Conservation (phyloP, 768 basidiomycete species). For the Daedaleopsis sinensis region DNA sequence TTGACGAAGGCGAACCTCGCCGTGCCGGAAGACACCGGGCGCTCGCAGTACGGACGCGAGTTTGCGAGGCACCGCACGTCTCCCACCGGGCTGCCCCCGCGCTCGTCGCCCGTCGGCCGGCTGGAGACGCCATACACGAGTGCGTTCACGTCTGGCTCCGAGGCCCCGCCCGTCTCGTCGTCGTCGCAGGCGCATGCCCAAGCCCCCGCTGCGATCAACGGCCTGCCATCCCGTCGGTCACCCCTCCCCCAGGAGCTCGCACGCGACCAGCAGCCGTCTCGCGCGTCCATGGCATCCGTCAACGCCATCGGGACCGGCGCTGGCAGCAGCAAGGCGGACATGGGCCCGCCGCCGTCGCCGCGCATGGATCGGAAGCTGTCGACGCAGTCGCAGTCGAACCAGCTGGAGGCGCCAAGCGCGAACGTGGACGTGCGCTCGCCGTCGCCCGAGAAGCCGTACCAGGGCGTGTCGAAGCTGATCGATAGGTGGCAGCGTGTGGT, state of each 20-base stretch:
- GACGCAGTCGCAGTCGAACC: slow-evolving; percentile 2
- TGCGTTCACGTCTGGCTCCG: slow-evolving; percentile 18
- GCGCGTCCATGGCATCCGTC: not conserved
- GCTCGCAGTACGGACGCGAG: slow-evolving; percentile 16
- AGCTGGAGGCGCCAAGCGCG: not conserved
- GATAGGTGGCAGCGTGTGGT: slow-evolving; percentile 89
- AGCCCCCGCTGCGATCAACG: slow-evolving; percentile 10
- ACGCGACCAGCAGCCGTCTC: slow-evolving; percentile 18
- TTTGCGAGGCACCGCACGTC: slow-evolving; percentile 12
- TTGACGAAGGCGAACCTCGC: slow-evolving; percentile 22
- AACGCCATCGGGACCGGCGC: too few species aligned
- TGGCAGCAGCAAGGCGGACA: not conserved
- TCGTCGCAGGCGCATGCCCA: slow-evolving; percentile 14
- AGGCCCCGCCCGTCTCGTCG: slow-evolving; percentile 11
- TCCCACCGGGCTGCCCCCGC: slow-evolving; percentile 25
- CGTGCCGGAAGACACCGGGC: slow-evolving; percentile 21
- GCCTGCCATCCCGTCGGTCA: slow-evolving; percentile 23
- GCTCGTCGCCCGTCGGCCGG: slow-evolving; percentile 27
- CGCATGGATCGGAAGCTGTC: slow-evolving; percentile 15
- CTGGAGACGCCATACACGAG: slow-evolving; percentile 29
- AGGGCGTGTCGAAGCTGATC: slow-evolving; percentile 83
- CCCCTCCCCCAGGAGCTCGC: slow-evolving; percentile 6
- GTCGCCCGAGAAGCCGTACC: slow-evolving; percentile 78
- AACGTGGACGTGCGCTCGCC: slow-evolving; percentile 43
- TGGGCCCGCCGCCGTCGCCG: slow-evolving; percentile 14